Percentiles rank a stretch among this genome's conserved stretches.
Conservation (phyloP, 177 flowering plant species). For the Vitis hybrid region DNA sequence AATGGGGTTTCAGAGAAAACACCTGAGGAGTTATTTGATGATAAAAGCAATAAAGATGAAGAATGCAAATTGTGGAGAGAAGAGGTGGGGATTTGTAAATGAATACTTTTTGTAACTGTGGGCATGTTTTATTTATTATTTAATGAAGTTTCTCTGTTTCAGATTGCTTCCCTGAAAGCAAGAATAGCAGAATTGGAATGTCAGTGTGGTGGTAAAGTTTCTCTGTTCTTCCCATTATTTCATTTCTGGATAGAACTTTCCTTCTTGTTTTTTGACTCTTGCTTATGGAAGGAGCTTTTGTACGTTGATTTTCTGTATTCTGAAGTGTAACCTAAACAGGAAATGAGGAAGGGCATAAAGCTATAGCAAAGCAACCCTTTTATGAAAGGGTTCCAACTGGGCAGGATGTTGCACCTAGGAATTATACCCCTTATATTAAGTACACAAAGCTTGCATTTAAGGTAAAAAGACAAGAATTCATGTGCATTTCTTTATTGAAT, state of each 20-base stretch:
- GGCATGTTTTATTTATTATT: background rate
- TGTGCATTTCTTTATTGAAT: background rate
- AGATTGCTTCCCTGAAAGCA: constrained; percentile 63
- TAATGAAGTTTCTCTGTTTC: constrained; percentile 16
- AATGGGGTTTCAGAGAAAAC: constrained; percentile 11
- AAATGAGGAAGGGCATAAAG: constrained; percentile 19
- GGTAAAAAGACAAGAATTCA: constrained; percentile 31
- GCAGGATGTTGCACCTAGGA: constrained; percentile 35
- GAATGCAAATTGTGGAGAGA: constrained; percentile 37
- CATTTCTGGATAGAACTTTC: too few relatives aligned
- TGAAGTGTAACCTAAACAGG: constrained; percentile 27
- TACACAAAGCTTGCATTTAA: constrained; percentile 90
- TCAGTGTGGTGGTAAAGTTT: constrained; percentile 17
- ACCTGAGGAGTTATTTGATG: constrained; percentile 19
- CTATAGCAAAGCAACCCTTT: constrained; percentile 21
- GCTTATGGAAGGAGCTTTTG: background rate
- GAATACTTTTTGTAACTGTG: background rate
- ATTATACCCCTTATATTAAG: constrained; percentile 68
- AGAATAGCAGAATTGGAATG: constrained; percentile 58
- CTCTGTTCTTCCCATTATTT: too few relatives aligned
- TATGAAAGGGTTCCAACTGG: constrained; percentile 16
- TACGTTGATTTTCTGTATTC: constrained; percentile 4
- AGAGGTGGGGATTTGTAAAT: constrained; percentile 49
- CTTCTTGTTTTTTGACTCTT: background rate
- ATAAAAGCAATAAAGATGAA: constrained; percentile 33